phyloP scores from a whole-genome alignment of 2,329 filamentous ascomycete genomes.

The Tolypocladium cylindrosporum region DNA sequence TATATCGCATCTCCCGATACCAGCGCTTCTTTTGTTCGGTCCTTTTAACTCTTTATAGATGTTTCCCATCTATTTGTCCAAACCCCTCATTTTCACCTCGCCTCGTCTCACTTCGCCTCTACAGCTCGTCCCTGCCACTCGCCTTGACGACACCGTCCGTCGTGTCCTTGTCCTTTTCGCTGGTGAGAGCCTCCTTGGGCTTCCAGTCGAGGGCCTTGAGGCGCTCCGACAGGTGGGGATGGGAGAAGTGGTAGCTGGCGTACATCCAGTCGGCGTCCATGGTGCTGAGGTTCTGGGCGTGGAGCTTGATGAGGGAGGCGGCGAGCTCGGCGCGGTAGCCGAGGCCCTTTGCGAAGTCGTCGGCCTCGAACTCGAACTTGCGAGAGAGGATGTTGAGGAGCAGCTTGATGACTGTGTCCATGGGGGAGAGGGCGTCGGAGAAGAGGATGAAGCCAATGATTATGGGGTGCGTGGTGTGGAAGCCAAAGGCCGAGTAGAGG shows the following conservation, averaged over 20 bases:
- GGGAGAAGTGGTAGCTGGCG: constrained; percentile 96
- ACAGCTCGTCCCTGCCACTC: constrained; percentile 66
- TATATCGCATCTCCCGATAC: background rate
- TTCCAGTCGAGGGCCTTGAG: constrained; percentile 86
- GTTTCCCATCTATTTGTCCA: background rate
- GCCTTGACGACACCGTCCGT: constrained; percentile 49
- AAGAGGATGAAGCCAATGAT: constrained; percentile 97
- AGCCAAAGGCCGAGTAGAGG: constrained; percentile 85
- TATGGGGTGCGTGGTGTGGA: constrained; percentile 72
- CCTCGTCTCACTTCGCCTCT: constrained; percentile 16
- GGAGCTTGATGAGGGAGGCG: constrained; percentile 85
- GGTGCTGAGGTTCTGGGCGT: constrained; percentile 94
- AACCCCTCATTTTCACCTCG: background rate
- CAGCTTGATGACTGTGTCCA: constrained; percentile 90
- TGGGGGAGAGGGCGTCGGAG: constrained; percentile 89
- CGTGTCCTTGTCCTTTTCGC: constrained; percentile 28
- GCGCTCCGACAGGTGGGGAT: constrained; percentile 90
- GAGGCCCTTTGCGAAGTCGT: constrained; percentile 75
- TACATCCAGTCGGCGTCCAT: constrained; percentile 99
- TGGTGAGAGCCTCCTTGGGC: constrained; percentile 39
- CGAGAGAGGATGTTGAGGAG: constrained; percentile 93
- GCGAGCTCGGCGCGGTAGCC: constrained; percentile 80
- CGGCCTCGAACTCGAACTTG: constrained; percentile 92
- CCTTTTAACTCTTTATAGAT: background rate
- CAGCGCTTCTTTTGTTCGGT: background rate